A percentile compares a stretch with the other conserved stretches of the same genome.
phyloP scores from a whole-genome alignment of 768 basidiomycete genomes.

The Nidularia pulvinata region DNA sequence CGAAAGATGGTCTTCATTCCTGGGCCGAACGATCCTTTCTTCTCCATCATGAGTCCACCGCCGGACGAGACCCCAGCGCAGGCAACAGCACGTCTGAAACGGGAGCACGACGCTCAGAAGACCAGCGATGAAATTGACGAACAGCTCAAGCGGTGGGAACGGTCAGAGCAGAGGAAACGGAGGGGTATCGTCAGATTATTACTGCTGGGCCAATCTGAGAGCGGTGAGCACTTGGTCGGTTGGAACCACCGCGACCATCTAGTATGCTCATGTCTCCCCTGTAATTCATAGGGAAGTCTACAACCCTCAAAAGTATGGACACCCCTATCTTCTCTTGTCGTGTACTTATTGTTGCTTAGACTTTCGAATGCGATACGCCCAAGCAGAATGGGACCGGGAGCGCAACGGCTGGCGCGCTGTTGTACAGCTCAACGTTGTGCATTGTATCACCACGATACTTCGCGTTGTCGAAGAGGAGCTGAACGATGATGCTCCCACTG shows the following conservation, averaged over 20 bases:
- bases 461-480: slow-evolving; percentile 58
- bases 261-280: neutral
- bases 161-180: slow-evolving; percentile 37
- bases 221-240: slow-evolving; percentile 39
- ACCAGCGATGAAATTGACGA: slow-evolving; percentile 62
- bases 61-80: slow-evolving; percentile 52
- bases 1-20: slow-evolving; percentile 29
- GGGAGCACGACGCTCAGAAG: slow-evolving; percentile 46
- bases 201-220: slow-evolving; percentile 66
- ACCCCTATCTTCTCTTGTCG: neutral
- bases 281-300: slow-evolving; percentile 59
- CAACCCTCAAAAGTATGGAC: slow-evolving; percentile 61
- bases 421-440: slow-evolving; percentile 80
- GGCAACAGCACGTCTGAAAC: slow-evolving; percentile 40
- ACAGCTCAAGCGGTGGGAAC: slow-evolving; percentile 45
- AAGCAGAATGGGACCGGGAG: slow-evolving; percentile 63
- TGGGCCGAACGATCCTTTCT: slow-evolving; percentile 39
- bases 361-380: slow-evolving; percentile 71
- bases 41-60: slow-evolving; percentile 46
- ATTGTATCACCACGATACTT: slow-evolving; percentile 66
- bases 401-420: slow-evolving; percentile 76
- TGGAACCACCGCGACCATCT: neutral
- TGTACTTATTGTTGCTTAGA: slow-evolving; percentile 34
- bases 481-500: slow-evolving; percentile 29
- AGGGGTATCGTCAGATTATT: slow-evolving; percentile 54